Conservation (phyloP, 306 rosid species). For the Adenanthera pavonina region DNA sequence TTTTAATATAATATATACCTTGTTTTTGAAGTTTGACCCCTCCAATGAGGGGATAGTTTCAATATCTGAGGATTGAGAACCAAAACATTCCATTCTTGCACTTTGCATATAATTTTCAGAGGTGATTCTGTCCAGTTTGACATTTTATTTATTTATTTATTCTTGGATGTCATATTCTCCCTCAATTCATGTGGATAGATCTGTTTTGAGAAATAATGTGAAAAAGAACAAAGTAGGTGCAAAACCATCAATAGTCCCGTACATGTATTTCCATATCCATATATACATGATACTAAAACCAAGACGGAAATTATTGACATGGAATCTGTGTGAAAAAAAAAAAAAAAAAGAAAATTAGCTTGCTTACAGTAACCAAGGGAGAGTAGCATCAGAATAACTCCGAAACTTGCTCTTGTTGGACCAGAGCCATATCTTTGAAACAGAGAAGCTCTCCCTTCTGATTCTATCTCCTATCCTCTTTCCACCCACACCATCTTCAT, state of each 20-base stretch:
- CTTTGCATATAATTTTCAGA: neutral
- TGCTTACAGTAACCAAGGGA: conserved; percentile 44
- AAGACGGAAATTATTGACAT: neutral
- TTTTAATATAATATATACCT: no score
- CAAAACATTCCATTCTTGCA: no score
- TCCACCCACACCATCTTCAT: conserved; percentile 53
- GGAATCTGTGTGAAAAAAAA: conserved; percentile 22
- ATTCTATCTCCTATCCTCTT: conserved; percentile 56
- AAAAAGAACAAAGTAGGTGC: neutral
- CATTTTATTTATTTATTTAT: no score
- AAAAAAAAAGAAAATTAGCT: no score
- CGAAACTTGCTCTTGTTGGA: conserved; percentile 58
- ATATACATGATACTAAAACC: neutral
- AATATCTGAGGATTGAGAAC: no score
- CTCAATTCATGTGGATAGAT: neutral
- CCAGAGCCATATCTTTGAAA: conserved; percentile 97
- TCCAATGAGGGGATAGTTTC: no score
- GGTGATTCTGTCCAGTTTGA: neutral
- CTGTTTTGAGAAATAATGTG: neutral
- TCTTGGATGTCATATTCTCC: neutral
- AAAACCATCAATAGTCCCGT: neutral
- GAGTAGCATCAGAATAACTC: conserved; percentile 46
- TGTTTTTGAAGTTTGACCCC: no score
- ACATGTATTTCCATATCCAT: neutral
- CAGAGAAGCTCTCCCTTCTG: conserved; percentile 86